Evolutionary conservation across 192 early-diverging fungal genomes (phyloP), one percentile per base, ranked within the genome.

Genomic region (Dissophora ornata): DNA sequence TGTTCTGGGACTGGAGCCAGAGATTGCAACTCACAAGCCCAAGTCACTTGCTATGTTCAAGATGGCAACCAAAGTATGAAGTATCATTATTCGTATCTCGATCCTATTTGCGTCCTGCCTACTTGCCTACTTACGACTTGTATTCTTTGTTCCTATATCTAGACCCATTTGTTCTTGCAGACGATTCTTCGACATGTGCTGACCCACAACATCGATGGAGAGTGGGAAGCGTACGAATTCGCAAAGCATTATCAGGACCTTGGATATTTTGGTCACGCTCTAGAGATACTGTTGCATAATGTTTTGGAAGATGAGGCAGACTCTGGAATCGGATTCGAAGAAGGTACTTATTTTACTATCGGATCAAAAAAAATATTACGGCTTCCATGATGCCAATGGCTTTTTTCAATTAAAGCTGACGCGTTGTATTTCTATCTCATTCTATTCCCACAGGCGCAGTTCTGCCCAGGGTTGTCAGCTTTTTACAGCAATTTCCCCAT

Each of bases 211-310:
- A 21, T 56, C n/a, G 85, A 84, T 36, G 55, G 82, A 21, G 79
- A 89, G 51, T 82, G 83, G 59, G 86, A 88, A 36, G 92, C 93
- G 8, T 80, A 88, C 18, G 69, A 77, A 36, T 93, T 96, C 85
- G 90, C 89, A 12, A 65, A 69, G 30, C 55, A 84, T 40, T 99
- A 91, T 62, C 85, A 90, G 66, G 82, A 90, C 22, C 81, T 94
- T 36, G 83, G 86, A 41, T 99, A 98, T 67, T 98, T 98, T 78
- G 81, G 89, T 12, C 98, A 99, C 79, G 90, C 93, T 25, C 83
- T 99, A 30, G 98, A 99, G 78, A 89, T 98, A 21, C 79, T 99
- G 30, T 71, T 98, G 24, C 97, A 98, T 74, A 87, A 89, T 15
- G 91, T 92, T 2, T 62, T 98, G 42, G 97, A 97, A 62, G 88